Evolutionary conservation across 768 basidiomycete species (phyloP), one percentile per base, ranked within the genome.

Genomic region (Calocera cornea): DNA sequence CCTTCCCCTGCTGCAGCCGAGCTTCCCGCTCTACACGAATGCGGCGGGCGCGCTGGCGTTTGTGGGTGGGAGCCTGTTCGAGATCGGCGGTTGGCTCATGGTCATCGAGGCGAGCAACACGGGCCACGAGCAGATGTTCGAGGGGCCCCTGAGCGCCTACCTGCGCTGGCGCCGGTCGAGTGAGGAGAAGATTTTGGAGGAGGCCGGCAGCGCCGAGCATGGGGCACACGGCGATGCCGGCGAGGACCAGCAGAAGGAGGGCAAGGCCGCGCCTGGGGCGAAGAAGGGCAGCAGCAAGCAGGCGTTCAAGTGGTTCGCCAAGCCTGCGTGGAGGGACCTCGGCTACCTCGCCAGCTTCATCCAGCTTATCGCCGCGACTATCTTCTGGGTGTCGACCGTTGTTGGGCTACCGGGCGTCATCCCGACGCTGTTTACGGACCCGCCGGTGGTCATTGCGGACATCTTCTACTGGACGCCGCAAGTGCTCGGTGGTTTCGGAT

Each of bases 381-480:
- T 86, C 54, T 86, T 87, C 76, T 87, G 85, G 86, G 80, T 85
- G 74, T 73, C 83, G 38, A 75, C 74, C 44, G 22, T 72, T 66
- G 71, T 79, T 5, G 79, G 79, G 24, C 72, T 80, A 11, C 79
- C 80, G n/a, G 78, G 78, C 11, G 77, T 79, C 27, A 79, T 80
- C 41, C 73, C 75, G 24, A 76, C 77, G 8, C 74, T 77, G 38
- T 67, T 70, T 17, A 69, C 64, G 19, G 73, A 49, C 34, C 66
- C 70, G 19, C 69, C 69, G 3, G n/a, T 65, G 11, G 76, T 77
- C 1, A 76, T 80, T 64, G 72, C 76, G 33, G 80, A 84, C 68
- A 81, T 83, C 12, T 79, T 83, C 34, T 86, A 78, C 73, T 86
- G 84, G 84, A 79, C 82, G 0, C 86, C 86, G 0, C 85, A 86